Evolutionary conservation across 345 rosid species (phyloP).

Genomic region (Eucalyptus curtisii): DNA sequence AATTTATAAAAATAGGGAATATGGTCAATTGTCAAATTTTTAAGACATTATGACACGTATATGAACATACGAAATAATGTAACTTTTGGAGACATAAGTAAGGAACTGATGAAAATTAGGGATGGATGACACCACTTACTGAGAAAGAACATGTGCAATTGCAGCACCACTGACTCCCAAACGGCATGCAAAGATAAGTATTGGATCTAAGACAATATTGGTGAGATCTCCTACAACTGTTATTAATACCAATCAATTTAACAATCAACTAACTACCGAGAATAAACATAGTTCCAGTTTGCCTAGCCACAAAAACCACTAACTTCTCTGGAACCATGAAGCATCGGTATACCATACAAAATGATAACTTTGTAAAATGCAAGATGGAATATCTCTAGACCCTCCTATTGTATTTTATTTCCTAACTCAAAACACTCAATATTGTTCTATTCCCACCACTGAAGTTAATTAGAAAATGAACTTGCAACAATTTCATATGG

Average conservation of each 20-base stretch:
- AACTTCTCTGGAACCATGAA: background rate
- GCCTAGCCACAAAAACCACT: background rate
- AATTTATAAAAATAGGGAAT: background rate
- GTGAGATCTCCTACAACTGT: slow-evolving; percentile 58
- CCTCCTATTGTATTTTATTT: background rate
- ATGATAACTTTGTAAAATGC: background rate
- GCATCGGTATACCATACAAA: background rate
- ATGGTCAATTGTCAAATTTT: background rate
- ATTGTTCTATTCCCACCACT: background rate
- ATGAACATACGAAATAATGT: background rate
- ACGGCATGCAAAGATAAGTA: slow-evolving; percentile 54
- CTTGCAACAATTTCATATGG: background rate
- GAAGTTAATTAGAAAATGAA: background rate
- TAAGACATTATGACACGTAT: background rate
- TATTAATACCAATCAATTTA: background rate
- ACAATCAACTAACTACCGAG: background rate
- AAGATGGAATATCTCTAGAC: background rate
- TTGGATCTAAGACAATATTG: slow-evolving; percentile 67
- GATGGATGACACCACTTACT: slow-evolving; percentile 28
- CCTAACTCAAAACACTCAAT: background rate
- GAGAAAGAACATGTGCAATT: slow-evolving; percentile 86
- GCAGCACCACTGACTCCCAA: slow-evolving; percentile 92
- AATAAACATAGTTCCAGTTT: background rate
- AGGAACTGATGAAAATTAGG: background rate
- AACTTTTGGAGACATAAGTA: background rate